Evolutionary conservation across 2,329 filamentous ascomycete species (phyloP).

Genomic region (Penicillium sp.): DNA sequence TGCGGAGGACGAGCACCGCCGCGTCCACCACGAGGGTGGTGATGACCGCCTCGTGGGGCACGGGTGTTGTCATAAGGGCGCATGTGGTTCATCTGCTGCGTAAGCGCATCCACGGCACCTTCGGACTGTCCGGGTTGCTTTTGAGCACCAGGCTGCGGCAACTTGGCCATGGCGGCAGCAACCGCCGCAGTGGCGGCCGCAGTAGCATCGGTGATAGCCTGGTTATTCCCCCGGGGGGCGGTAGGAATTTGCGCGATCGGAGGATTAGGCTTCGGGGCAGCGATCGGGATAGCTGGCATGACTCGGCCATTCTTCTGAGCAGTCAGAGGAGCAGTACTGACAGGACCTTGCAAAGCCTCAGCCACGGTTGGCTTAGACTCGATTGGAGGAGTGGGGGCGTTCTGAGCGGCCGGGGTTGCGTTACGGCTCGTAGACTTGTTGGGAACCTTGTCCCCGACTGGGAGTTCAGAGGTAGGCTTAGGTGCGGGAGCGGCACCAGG

Average conservation of each 20-base stretch:
- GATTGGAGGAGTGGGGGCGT: conserved; percentile 37
- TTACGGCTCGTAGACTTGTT: conserved; percentile 38
- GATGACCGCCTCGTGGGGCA: conserved; percentile 39
- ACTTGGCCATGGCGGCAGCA: conserved; percentile 52
- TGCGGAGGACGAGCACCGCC: conserved; percentile 46
- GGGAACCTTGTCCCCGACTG: conserved; percentile 38
- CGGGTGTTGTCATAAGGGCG: conserved; percentile 42
- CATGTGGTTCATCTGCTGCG: conserved; percentile 48
- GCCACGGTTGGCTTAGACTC: conserved; percentile 41
- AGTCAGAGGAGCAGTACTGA: conserved; percentile 23
- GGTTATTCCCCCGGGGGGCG: conserved; percentile 25
- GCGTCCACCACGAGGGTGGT: conserved; percentile 46
- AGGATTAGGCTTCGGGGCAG: conserved; percentile 31
- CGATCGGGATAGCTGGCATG: conserved; percentile 47
- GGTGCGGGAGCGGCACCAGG: conserved; percentile 30
- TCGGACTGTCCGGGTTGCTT: conserved; percentile 35
- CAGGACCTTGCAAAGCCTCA: conserved; percentile 34
- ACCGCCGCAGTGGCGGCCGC: conserved; percentile 51
- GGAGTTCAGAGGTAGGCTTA: conserved; percentile 45
- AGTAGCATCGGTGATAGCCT: conserved; percentile 47
- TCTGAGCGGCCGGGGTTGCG: conserved; percentile 35
- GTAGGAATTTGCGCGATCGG: conserved; percentile 24
- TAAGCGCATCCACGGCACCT: conserved; percentile 41
- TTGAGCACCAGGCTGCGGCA: conserved; percentile 40
- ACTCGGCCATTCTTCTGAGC: conserved; percentile 44